Evolutionary conservation across 2,329 filamentous ascomycete genomes (phyloP).

Genomic region (Exophiala xenobiotica): DNA sequence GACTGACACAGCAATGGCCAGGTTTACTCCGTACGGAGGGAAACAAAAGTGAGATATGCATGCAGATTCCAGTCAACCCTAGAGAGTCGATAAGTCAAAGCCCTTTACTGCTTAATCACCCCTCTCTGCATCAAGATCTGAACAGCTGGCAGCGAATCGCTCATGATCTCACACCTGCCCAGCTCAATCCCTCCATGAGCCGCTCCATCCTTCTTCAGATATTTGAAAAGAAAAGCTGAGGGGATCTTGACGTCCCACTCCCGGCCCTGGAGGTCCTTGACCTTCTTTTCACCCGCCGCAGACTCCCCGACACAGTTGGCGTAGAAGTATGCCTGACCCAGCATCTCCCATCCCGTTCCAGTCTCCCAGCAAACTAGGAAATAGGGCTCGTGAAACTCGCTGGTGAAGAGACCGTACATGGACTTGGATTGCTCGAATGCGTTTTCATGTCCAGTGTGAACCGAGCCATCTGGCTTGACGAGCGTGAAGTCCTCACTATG

Average conservation of each 20-base stretch:
- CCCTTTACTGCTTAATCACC: slow-evolving; percentile 1
- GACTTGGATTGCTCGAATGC: slow-evolving; percentile 16
- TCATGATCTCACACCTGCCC: slow-evolving; percentile 20
- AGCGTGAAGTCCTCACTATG: slow-evolving; percentile 17
- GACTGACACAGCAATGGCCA: no score
- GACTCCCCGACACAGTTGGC: slow-evolving; percentile 17
- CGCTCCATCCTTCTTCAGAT: slow-evolving; percentile 20
- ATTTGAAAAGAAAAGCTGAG: slow-evolving; percentile 19
- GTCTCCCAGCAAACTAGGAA: slow-evolving; percentile 22
- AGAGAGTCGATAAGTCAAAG: background rate
- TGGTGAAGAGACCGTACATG: slow-evolving; percentile 22
- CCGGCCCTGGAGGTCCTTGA: slow-evolving; percentile 18
- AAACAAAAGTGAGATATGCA: no score
- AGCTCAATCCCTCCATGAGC: slow-evolving; percentile 22
- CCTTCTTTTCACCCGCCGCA: slow-evolving; percentile 14
- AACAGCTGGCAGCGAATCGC: slow-evolving; percentile 22
- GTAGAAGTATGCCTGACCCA: slow-evolving; percentile 24
- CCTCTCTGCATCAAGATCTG: slow-evolving; percentile 26
- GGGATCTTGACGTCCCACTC: slow-evolving; percentile 29
- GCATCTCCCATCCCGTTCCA: slow-evolving; percentile 22
- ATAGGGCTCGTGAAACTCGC: slow-evolving; percentile 25
- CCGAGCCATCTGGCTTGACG: slow-evolving; percentile 22
- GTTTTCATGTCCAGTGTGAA: slow-evolving; percentile 9
- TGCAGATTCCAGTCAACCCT: background rate
- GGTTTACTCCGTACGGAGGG: no score